A percentile compares a stretch with the other conserved stretches of the same genome.
phyloP scores from a whole-genome alignment of 2,329 filamentous ascomycete genomes.

The Verticillium dahliae region DNA sequence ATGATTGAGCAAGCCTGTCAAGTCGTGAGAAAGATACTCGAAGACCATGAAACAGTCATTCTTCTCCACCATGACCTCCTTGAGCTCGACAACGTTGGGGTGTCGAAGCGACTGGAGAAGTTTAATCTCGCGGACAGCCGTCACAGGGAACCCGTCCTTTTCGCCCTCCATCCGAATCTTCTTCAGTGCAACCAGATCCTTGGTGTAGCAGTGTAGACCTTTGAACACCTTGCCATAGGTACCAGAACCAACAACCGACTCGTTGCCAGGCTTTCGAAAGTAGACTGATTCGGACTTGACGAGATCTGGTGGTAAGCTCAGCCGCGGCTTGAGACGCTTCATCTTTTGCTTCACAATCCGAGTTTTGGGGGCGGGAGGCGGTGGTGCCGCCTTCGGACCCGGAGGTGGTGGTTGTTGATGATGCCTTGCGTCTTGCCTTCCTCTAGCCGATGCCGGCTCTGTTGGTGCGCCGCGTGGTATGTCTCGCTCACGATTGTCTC shows the following conservation, averaged over 20 bases:
- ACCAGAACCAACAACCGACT: slow-evolving; percentile 90
- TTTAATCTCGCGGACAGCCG: slow-evolving; percentile 86
- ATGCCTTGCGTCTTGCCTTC: slow-evolving; percentile 24
- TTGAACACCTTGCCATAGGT: slow-evolving; percentile 97
- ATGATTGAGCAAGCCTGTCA: slow-evolving; percentile 92
- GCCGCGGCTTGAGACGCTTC: slow-evolving; percentile 65
- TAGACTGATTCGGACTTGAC: slow-evolving; percentile 82
- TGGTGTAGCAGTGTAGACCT: slow-evolving; percentile 86
- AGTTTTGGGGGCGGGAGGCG: slow-evolving; percentile 40
- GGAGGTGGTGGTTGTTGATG: slow-evolving; percentile 19
- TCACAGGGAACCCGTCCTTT: slow-evolving; percentile 84
- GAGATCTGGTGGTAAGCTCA: slow-evolving; percentile 64
- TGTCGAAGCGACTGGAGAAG: slow-evolving; percentile 82
- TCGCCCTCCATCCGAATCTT: slow-evolving; percentile 92
- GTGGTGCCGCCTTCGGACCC: slow-evolving; percentile 20
- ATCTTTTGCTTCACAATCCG: slow-evolving; percentile 62
- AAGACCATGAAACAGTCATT: slow-evolving; percentile 99
- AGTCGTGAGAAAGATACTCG: slow-evolving; percentile 92
- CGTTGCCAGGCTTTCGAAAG: slow-evolving; percentile 92
- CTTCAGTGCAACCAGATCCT: slow-evolving; percentile 76
- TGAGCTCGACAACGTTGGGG: slow-evolving; percentile 72
- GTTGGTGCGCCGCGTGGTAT: slow-evolving; percentile 44
- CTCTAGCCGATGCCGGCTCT: slow-evolving; percentile 44
- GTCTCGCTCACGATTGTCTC: slow-evolving; percentile 32
- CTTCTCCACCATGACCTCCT: slow-evolving; percentile 95